Evolutionary conservation across 441 rosid genomes (phyloP).

Genomic region (Flueggea neowawraea): DNA sequence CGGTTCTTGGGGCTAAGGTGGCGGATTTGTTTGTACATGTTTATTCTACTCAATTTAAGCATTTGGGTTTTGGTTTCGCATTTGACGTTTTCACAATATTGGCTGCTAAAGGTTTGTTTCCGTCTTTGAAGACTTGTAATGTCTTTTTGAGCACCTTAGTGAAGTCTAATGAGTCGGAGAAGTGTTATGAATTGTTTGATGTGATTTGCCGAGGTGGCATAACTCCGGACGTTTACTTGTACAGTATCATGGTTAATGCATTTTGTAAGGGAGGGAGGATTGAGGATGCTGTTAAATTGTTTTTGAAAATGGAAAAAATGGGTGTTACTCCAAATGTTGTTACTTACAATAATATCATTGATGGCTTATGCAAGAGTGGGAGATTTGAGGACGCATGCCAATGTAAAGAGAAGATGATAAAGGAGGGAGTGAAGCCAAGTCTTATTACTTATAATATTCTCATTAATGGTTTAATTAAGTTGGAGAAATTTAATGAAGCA

Average conservation of each 20-base stretch:
- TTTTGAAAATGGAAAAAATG: conserved; percentile 43
- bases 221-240: conserved; percentile 49
- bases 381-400: conserved; percentile 51
- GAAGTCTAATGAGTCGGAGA: conserved; percentile 50
- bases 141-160: conserved; percentile 59
- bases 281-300: conserved; percentile 52
- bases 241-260: conserved; percentile 69
- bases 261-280: conserved; percentile 65
- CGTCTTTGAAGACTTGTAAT: conserved; percentile 60
- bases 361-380: conserved; percentile 64
- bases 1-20: conserved; percentile 22
- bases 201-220: conserved; percentile 33
- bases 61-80: conserved; percentile 44
- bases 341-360: conserved; percentile 62
- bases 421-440: conserved; percentile 44
- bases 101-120: conserved; percentile 48
- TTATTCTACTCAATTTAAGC: conserved; percentile 58
- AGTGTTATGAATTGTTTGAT: conserved; percentile 48
- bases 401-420: conserved; percentile 58
- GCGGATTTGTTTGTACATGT: conserved; percentile 60
- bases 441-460: conserved; percentile 62
- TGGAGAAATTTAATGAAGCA: conserved; percentile 58
- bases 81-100: conserved; percentile 44
- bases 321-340: conserved; percentile 66
- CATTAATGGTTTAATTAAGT: conserved; percentile 62